Evolutionary conservation across 225 moss, liverwort and hornwort genomes (phyloP).

Genomic region (Bryoerythrophyllum caledonicum): DNA sequence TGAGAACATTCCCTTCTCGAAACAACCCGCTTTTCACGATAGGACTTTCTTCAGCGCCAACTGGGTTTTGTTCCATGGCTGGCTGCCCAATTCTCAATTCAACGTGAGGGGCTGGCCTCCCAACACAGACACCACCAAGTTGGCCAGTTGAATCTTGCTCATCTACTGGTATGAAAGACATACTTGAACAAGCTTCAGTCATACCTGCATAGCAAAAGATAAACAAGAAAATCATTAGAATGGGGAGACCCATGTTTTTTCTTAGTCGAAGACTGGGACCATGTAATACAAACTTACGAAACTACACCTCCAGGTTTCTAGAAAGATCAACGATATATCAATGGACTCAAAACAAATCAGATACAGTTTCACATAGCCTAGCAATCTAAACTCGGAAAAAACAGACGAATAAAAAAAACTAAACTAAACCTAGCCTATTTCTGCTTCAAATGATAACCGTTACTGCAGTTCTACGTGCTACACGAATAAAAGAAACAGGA

Average conservation of each 20-base stretch:
- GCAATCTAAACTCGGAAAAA: conserved; percentile 5
- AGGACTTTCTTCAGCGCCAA: conserved; percentile 18
- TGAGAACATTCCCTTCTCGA: conserved; percentile 65
- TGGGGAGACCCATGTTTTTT: background rate
- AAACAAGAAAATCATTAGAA: conserved; percentile 20
- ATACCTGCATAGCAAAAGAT: conserved; percentile 61
- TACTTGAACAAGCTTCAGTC: conserved; percentile 98
- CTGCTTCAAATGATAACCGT: background rate
- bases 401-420: background rate
- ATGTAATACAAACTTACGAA: conserved; percentile 8
- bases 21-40: conserved; percentile 27
- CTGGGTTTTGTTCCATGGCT: conserved; percentile 17
- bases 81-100: conserved; percentile 62
- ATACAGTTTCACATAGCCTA: conserved; percentile 3
- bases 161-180: conserved; percentile 76
- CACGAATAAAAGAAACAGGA: conserved; percentile 16
- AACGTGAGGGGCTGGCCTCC: conserved; percentile 83
- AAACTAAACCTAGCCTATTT: background rate
- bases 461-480: background rate
- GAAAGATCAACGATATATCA: background rate
- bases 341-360: background rate
- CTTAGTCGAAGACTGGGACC: conserved; percentile 1
- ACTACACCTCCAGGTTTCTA: background rate
- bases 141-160: conserved; percentile 56
- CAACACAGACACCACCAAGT: conserved; percentile 94